phyloP scores from a whole-genome alignment of 2,329 filamentous ascomycete species.

The Fusarium coicis region DNA sequence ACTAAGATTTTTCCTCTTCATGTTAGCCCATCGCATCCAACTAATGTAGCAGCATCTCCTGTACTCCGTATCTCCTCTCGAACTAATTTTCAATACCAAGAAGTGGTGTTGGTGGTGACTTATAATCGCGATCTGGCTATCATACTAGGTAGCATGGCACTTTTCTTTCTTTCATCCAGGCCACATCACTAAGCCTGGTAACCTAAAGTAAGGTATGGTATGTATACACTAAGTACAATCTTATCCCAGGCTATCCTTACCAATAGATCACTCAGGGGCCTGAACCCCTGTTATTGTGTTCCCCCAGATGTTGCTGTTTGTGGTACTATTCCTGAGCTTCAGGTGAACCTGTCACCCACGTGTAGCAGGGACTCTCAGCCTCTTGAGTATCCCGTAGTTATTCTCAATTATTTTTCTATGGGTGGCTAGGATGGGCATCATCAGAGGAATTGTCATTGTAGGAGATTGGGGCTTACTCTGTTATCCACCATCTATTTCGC shows the following conservation, averaged over 20 bases:
- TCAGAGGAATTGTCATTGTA: not conserved
- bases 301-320: conserved; percentile 30
- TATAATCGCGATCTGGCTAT: conserved; percentile 8
- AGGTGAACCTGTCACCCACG: conserved; percentile 43
- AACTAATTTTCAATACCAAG: not conserved
- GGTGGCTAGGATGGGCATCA: not conserved
- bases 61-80: not conserved
- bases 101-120: conserved; percentile 17
- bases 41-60: not conserved
- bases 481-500: not conserved
- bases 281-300: conserved; percentile 26
- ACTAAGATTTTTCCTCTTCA: not conserved
- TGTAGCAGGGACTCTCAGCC: not conserved
- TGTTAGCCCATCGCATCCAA: not conserved
- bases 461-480: not conserved
- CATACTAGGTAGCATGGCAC: not conserved
- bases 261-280: conserved; percentile 23
- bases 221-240: not conserved
- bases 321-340: conserved; percentile 34
- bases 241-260: conserved; percentile 21
- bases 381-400: not conserved
- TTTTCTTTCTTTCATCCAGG: not conserved
- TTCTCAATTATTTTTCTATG: not conserved
- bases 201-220: too few relatives aligned
- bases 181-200: not conserved